Evolutionary conservation across 768 basidiomycete species (phyloP), one percentile per base, ranked within the genome.

Genomic region (Boletales sp.): DNA sequence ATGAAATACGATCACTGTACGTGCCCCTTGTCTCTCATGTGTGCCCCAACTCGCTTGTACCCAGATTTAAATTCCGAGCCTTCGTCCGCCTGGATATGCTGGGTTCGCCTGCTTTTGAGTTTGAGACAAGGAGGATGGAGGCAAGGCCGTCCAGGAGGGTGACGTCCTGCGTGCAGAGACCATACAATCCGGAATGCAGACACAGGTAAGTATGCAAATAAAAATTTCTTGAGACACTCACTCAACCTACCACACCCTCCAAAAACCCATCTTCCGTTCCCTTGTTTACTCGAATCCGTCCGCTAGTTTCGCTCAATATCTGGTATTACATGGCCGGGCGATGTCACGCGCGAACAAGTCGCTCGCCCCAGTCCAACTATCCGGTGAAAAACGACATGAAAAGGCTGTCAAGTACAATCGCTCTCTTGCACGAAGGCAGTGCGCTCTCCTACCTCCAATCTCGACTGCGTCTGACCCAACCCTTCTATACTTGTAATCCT

Each of bases 341-440:
- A 80, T 99, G 93, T 99, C 29, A 92, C 92, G 1, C 74, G 93
- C 45, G 93, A 94, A 53, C 80, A 88, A 56, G 97, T 95, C 6
- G 79, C 81, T 5, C 88, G 87, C 21, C 21, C 21, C 21, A 66
- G 78, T 97, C 42, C 90, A 88, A 63, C 94, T 95, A 53, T 88
- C 86, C 14, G 86, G 88, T 4, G 94, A 94, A 64, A 84, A 82
- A 61, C 76, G 79, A 52, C 78, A 91, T 42, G 84, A 92, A 68
- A 94, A 94, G 68, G 85, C 86, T 1, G 97, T 98, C 69, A 94
- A 95, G 66, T 80, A 94, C 19, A 97, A 97, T 64, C 83, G 95
- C 64, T 97, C 82, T 99, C 51, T 78, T 99, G 57, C 82, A 90
- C 12, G 97, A 99, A 80, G 97, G 97, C 75, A 90, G 94, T 90